Evolutionary conservation across 2,329 filamentous ascomycete species (phyloP).

Genomic region (Grosmannia penicillata): DNA sequence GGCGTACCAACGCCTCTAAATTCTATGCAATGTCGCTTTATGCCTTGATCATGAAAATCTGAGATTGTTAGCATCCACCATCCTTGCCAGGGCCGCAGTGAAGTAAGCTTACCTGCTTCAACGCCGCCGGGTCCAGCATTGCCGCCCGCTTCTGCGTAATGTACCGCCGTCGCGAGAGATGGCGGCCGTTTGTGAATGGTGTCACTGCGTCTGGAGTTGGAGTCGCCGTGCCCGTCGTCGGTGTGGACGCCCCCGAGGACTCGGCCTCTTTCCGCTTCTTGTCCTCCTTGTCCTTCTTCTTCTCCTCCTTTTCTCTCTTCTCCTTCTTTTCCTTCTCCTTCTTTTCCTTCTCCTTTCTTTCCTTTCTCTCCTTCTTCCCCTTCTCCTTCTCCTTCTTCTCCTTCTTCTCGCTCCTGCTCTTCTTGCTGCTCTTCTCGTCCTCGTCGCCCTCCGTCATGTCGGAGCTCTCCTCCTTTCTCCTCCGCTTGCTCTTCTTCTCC

Average conservation of each 20-base stretch:
- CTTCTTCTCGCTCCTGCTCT: constrained; percentile 17
- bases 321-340: constrained; percentile 14
- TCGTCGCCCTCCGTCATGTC: constrained; percentile 20
- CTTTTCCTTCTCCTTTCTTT: constrained; percentile 14
- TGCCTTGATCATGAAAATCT: constrained; percentile 13
- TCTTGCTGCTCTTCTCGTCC: constrained; percentile 21
- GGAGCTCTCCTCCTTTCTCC: constrained; percentile 21
- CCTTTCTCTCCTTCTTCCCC: constrained; percentile 7
- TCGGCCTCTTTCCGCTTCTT: constrained; percentile 17
- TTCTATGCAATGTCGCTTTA: constrained; percentile 1
- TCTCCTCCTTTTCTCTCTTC: constrained; percentile 14
- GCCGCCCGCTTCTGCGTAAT: constrained; percentile 83
- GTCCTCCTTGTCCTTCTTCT: constrained; percentile 17
- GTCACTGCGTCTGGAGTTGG: constrained; percentile 6
- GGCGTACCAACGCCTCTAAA: not conserved
- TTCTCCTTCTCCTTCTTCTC: constrained; percentile 20
- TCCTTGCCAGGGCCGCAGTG: not conserved
- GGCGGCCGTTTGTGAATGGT: constrained; percentile 37
- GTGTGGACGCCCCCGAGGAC: constrained; percentile 19
- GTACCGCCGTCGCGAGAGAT: constrained; percentile 63
- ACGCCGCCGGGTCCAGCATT: constrained; percentile 61
- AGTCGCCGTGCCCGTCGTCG: constrained; percentile 24
- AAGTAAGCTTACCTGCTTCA: constrained; percentile 60
- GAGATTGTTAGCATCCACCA: not conserved
- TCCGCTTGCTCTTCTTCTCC: constrained; percentile 19